A percentile compares a stretch with the other conserved stretches of the same genome.
Conservation (phyloP, 768 basidiomycete species). For the Leccinellum rugosiceps region DNA sequence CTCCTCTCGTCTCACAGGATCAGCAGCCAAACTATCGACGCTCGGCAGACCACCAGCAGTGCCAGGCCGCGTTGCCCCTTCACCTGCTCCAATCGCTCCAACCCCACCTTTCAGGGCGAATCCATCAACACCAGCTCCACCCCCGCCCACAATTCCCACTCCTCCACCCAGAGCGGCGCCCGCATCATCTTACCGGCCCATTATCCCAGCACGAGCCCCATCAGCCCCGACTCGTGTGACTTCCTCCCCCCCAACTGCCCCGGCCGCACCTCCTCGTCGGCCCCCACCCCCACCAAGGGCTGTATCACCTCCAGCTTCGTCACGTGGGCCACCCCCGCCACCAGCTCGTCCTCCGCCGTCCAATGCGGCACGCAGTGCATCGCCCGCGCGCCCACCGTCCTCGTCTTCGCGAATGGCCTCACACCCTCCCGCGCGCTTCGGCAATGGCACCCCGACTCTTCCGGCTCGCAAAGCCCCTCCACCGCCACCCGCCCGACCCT, state of each 20-base stretch:
- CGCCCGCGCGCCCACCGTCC: slow-evolving; percentile 16
- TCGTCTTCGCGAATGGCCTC: slow-evolving; percentile 17
- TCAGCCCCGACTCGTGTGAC: slow-evolving; percentile 38
- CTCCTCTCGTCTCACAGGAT: slow-evolving; percentile 7
- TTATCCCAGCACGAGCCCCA: slow-evolving; percentile 42
- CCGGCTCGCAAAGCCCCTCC: slow-evolving; percentile 37
- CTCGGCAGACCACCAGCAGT: slow-evolving; percentile 67
- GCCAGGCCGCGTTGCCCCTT: slow-evolving; percentile 46
- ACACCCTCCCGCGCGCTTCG: slow-evolving; percentile 28
- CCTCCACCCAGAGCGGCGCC: slow-evolving; percentile 37
- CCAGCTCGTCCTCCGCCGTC: slow-evolving; percentile 28
- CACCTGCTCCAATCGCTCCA: slow-evolving; percentile 27
- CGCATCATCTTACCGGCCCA: slow-evolving; percentile 40
- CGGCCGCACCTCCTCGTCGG: slow-evolving; percentile 25
- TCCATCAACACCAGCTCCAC: slow-evolving; percentile 32
- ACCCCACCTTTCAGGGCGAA: slow-evolving; percentile 29
- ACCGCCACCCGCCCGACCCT: slow-evolving; percentile 46
- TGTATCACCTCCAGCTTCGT: slow-evolving; percentile 25
- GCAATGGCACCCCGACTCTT: slow-evolving; percentile 10
- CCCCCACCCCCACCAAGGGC: slow-evolving; percentile 33
- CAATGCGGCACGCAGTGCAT: slow-evolving; percentile 24
- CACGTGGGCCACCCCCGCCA: slow-evolving; percentile 24
- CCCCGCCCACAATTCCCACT: slow-evolving; percentile 30
- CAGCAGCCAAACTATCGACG: slow-evolving; percentile 55
- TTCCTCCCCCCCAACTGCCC: slow-evolving; percentile 25